Evolutionary conservation across 495 filamentous ascomycete species (phyloP), one percentile per base, ranked within the genome.

Genomic region (Niebla homalea): DNA sequence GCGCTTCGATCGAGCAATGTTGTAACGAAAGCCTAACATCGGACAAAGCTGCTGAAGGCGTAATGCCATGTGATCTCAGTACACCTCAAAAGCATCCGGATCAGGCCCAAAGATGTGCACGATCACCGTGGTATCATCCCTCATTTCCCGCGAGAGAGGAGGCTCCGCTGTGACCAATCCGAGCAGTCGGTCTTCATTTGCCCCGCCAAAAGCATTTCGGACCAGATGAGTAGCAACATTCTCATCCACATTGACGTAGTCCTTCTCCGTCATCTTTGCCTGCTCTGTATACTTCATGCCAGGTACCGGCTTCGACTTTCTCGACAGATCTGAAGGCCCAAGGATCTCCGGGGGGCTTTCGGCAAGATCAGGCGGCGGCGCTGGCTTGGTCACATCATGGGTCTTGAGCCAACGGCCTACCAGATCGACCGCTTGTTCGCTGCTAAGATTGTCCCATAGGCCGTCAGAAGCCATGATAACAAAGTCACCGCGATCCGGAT

Each of bases 391-490:
- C 19, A 46, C 43, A 36, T 46, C 53, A 40, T 52, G 20, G 7
- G 50, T 64, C 52, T 73, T 69, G 15, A 79, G 45, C 79, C 78
- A 85, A 44, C 56, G 61, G 19, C 67, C 71, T 2, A 84, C 74
- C 3, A 80, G 60, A 4, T 70, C 61, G 0, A 84, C 81, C 2
- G 74, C 79, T 60, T 85, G 70, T 51, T 76, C 66, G 54, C 60
- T 79, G 8, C 72, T 68, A 32, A 84, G 64, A 36, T 60, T 60
- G 56, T 83, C 78, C 80, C 81, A 86, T 26, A 85, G 46, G 4
- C 81, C 81, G 52, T 84, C 80, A 3, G 70, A 73, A 16, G 77
- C 80, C 57, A 84, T 64, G 46, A 86, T 78, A 44, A 84, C 43
- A 52, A 85, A 84, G 16, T 74, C 74, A 16, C 65, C 62, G 23